Evolutionary conservation across 108 stramenopile species (phyloP), one percentile per base, ranked within the genome.

Genomic region (Skeletonema potamos): DNA sequence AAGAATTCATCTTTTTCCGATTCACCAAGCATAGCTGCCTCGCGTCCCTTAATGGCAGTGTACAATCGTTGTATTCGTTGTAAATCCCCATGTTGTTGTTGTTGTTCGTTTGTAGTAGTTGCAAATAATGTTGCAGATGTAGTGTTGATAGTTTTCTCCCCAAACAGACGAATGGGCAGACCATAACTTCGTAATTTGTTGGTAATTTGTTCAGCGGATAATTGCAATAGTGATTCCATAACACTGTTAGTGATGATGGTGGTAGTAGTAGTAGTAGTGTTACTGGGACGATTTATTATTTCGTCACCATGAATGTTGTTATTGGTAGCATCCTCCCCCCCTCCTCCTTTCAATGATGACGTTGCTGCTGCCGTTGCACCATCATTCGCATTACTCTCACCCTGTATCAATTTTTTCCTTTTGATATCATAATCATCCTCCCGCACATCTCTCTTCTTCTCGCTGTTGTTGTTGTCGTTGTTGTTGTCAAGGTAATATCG

Each of bases 1-100:
- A 82, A 77, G 66, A 87, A 93, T 83, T 93, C 92, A 57, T 91
- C 86, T 48, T 75, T 72, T 76, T 90, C 89, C 10, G 84, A 74
- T 10, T 74, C 48, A 13, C 83, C 85, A 13, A 79, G 48, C 32
- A 84, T 62, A 1, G 82, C 58, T 55, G 81, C 72, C 64, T 79
- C 73, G 54, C 87, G 84, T 56, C 78, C 67, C 48, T 82, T 74
- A 57, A 86, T 60, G 13, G 89, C 92, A 6, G 62, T 56, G 29
- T 73, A 27, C 66, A 93, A 41, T 48, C 92, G 84, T 58, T 64
- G 12, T 4, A 81, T 5, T 15, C 88, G 82, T 3, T 29, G 20
- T 9, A 27, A 36, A 54, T 87, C 77, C 2, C 69, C 65, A 22
- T 51, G 48, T 0, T 51, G 48, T 24, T 51, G 22, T 6, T 51